Conservation (phyloP, 768 basidiomycete genomes). For the Ramaria sp. region DNA sequence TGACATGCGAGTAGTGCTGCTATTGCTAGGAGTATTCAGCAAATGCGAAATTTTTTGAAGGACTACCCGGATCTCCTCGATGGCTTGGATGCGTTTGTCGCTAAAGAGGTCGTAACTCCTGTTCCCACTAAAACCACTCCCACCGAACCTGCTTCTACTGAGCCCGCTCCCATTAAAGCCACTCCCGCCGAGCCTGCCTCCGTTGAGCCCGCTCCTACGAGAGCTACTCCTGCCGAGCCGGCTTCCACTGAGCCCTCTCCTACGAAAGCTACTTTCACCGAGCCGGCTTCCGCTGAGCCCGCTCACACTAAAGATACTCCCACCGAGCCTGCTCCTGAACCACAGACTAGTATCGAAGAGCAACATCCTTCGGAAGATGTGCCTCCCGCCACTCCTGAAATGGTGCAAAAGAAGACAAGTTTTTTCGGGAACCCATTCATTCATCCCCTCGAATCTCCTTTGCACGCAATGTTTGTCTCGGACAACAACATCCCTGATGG, state of each 20-base stretch:
- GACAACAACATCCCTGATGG: slow-evolving; percentile 69
- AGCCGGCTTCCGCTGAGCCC: too few species aligned
- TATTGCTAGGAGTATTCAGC: too few species aligned
- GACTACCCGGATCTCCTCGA: not conserved
- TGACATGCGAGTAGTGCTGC: too few species aligned
- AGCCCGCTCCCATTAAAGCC: too few species aligned
- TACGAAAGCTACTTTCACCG: too few species aligned
- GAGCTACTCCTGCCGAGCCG: too few species aligned
- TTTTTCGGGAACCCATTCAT: not conserved
- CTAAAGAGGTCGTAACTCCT: not conserved
- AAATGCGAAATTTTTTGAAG: too few species aligned
- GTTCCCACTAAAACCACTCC: not conserved
- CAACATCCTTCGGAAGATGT: slow-evolving; percentile 24
- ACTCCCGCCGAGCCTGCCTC: too few species aligned
- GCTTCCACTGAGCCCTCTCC: too few species aligned
- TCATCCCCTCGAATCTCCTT: slow-evolving; percentile 12
- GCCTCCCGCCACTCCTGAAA: slow-evolving; percentile 20
- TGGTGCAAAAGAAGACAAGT: slow-evolving; percentile 17
- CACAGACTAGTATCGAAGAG: not conserved
- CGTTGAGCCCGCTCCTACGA: too few species aligned
- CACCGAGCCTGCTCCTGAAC: not conserved
- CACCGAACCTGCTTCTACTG: not conserved
- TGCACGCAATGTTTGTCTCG: slow-evolving; percentile 47
- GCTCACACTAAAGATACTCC: too few species aligned
- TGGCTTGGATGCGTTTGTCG: not conserved